Percentiles rank a stretch among this genome's conserved stretches.
These are phyloP conservation scores for Diaporthe sp. DNA, from an alignment of 2,329 filamentous ascomycete species.

Conservation along the genomic window DNA sequence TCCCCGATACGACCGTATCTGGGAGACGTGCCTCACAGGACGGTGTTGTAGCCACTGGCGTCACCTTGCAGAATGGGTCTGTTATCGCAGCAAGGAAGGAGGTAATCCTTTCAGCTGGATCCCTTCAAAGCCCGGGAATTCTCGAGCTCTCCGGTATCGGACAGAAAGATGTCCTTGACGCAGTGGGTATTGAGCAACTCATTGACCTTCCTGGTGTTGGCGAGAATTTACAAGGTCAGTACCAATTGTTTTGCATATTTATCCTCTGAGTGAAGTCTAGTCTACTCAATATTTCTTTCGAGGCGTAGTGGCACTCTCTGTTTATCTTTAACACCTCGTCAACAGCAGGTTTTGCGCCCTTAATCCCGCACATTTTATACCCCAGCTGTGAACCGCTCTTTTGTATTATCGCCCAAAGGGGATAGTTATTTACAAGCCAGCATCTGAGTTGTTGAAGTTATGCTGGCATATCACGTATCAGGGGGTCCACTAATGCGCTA, in stretches of 20 bases:
- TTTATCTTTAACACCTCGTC: neutral
- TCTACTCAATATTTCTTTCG: neutral
- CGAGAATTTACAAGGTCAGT: constrained; percentile 64
- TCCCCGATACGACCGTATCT: constrained; percentile 29
- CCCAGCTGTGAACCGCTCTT: neutral
- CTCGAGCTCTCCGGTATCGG: constrained; percentile 56
- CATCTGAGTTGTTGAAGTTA: constrained; percentile 32
- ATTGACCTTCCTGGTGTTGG: constrained; percentile 63
- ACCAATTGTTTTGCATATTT: neutral
- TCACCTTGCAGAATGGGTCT: constrained; percentile 47
- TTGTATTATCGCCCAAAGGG: neutral
- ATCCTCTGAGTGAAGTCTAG: neutral
- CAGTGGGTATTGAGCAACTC: constrained; percentile 56
- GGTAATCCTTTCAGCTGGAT: constrained; percentile 60
- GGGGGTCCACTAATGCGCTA: neutral
- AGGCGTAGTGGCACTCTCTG: no score
- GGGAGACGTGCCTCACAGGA: constrained; percentile 42
- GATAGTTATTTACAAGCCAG: no score
- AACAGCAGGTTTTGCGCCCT: no score
- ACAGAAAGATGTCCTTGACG: constrained; percentile 57
- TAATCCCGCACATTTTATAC: no score
- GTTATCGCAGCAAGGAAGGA: constrained; percentile 54
- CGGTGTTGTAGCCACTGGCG: constrained; percentile 43
- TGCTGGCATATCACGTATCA: constrained; percentile 43
- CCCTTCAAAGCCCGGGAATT: constrained; percentile 55